A percentile compares a stretch with the other conserved stretches of the same genome.
phyloP scores from a whole-genome alignment of 148 eudicot species.

The Vaccinium darrowii region DNA sequence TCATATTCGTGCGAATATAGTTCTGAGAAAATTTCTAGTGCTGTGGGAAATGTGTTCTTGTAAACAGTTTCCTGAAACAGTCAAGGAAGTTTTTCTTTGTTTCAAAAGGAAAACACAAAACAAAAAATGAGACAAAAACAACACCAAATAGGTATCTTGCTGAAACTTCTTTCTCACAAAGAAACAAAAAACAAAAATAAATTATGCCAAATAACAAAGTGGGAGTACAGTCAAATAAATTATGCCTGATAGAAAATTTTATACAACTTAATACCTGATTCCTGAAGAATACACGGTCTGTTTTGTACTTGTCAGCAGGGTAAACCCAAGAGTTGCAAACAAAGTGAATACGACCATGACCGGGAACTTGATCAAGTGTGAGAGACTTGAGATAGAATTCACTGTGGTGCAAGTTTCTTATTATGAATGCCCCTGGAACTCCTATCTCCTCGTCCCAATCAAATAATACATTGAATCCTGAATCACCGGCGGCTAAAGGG shows the following conservation, averaged over 20 bases:
- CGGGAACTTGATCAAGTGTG: constrained; percentile 30
- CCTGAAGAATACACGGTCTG: constrained; percentile 54
- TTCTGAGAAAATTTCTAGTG: no score
- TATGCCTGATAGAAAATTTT: no score
- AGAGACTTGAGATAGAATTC: constrained; percentile 72
- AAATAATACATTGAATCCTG: constrained; percentile 37
- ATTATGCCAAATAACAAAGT: neutral
- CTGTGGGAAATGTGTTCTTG: no score
- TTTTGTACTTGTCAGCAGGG: constrained; percentile 41
- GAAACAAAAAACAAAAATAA: no score
- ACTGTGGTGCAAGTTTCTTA: constrained; percentile 56
- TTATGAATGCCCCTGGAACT: constrained; percentile 65
- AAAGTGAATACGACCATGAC: constrained; percentile 43
- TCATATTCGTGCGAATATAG: no score
- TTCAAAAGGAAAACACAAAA: no score
- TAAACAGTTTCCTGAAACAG: no score
- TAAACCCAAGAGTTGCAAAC: constrained; percentile 80
- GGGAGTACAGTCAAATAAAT: neutral
- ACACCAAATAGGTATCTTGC: no score
- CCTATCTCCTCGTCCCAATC: constrained; percentile 64
- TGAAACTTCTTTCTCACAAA: no score
- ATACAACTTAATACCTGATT: constrained; percentile 44
- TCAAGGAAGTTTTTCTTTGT: no score
- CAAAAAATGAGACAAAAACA: no score
- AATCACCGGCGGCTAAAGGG: constrained; percentile 43